A percentile compares a stretch with the other conserved stretches of the same genome.
These are phyloP conservation scores for Tylopilus sp. DNA, from an alignment of 768 basidiomycete genomes.

Conservation along the genomic window DNA sequence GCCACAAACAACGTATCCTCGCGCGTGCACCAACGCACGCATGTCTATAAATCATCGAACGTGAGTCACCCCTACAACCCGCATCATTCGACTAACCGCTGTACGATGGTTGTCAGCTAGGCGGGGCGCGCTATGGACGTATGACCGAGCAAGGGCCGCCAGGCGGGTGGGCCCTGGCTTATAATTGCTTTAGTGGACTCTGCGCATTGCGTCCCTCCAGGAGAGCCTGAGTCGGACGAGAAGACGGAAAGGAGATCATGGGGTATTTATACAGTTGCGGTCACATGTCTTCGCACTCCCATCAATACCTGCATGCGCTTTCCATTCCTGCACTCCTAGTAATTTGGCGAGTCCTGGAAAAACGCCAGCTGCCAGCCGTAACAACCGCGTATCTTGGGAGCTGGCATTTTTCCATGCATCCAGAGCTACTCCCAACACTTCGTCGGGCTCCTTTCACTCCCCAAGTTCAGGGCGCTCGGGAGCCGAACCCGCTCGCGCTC, in stretches of 20 bases:
- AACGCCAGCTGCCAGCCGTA: no score
- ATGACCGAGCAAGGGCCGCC: not conserved
- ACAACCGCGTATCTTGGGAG: no score
- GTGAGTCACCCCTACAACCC: constrained; percentile 12
- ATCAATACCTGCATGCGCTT: no score
- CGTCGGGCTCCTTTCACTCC: no score
- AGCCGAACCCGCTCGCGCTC: no score
- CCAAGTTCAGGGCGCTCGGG: no score
- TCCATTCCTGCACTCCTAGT: no score
- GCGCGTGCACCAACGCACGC: not conserved
- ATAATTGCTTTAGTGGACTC: not conserved
- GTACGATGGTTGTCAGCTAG: constrained; percentile 4
- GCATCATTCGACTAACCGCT: constrained; percentile 7
- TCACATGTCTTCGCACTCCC: no score
- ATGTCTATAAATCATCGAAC: not conserved
- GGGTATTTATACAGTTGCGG: no score
- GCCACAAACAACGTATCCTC: not conserved
- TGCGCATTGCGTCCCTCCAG: not conserved
- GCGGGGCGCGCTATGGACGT: constrained; percentile 9
- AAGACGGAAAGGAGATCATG: not conserved
- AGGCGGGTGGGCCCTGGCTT: not conserved
- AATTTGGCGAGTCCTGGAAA: no score
- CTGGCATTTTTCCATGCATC: no score
- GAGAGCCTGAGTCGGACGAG: not conserved
- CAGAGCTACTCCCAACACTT: no score